Conservation (phyloP, 495 filamentous ascomycete genomes). For the Thozetella sp. region DNA sequence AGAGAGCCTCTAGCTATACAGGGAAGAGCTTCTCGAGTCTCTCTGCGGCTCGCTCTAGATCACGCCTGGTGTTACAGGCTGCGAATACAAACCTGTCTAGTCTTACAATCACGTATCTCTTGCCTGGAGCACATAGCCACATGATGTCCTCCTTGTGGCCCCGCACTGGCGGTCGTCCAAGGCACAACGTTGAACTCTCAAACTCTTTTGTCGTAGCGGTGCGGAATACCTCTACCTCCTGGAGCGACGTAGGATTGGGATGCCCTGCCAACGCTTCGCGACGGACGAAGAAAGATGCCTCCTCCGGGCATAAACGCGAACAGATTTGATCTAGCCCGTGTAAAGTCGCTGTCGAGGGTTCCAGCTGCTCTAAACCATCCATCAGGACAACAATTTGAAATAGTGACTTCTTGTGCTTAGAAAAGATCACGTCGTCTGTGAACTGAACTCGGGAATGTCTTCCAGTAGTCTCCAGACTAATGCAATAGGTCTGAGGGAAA, state of each 20-base stretch:
- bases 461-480: not conserved
- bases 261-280: not conserved
- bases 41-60: not conserved
- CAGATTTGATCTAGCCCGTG: not conserved
- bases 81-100: conserved; percentile 8
- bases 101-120: conserved; percentile 4
- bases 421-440: conserved; percentile 16
- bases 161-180: not conserved
- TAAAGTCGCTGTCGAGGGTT: not conserved
- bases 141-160: conserved; percentile 2
- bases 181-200: not conserved
- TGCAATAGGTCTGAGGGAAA: conserved; percentile 30
- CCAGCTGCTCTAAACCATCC: not conserved
- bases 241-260: not conserved
- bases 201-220: not conserved
- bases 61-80: not conserved
- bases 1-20: too few relatives aligned
- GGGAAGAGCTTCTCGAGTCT: not conserved
- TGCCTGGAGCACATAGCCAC: not conserved
- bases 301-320: not conserved
- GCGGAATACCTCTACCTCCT: not conserved
- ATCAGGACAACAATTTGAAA: conserved; percentile 13
- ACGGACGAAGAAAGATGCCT: not conserved
- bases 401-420: not conserved
- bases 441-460: not conserved